Conservation (phyloP, 768 basidiomycete genomes). For the Naganishia kalamii region DNA sequence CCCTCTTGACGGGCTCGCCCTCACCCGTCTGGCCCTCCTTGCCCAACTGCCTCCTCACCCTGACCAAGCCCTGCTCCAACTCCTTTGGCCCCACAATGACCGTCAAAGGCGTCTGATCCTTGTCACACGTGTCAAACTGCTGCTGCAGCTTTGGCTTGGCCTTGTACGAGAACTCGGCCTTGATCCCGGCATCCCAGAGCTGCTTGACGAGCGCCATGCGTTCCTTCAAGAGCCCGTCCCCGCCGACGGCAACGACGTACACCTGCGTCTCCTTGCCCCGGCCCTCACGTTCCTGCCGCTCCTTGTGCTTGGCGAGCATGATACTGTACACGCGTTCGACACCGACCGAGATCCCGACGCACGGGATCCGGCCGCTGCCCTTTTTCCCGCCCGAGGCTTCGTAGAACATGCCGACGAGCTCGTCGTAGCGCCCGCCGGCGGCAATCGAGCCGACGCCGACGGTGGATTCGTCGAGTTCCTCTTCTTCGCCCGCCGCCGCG, state of each 20-base stretch:
- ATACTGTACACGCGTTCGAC: slow-evolving; percentile 89
- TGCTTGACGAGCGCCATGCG: slow-evolving; percentile 71
- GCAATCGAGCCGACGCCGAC: slow-evolving; percentile 98
- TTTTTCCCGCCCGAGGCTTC: slow-evolving; percentile 63
- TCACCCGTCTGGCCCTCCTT: slow-evolving; percentile 58
- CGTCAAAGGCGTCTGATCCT: slow-evolving; percentile 85
- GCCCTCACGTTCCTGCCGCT: slow-evolving; percentile 53
- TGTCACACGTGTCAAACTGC: slow-evolving; percentile 86
- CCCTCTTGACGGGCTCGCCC: slow-evolving; percentile 61
- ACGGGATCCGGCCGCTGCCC: slow-evolving; percentile 58
- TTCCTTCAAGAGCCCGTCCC: slow-evolving; percentile 75
- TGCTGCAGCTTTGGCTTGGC: slow-evolving; percentile 77
- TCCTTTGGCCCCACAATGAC: slow-evolving; percentile 86
- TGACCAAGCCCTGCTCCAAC: slow-evolving; percentile 71
- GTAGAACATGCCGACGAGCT: slow-evolving; percentile 80
- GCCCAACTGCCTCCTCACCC: slow-evolving; percentile 79
- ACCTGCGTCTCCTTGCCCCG: slow-evolving; percentile 87
- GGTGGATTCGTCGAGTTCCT: slow-evolving; percentile 84
- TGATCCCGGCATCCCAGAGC: slow-evolving; percentile 78
- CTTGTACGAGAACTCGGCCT: slow-evolving; percentile 89
- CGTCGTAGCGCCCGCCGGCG: slow-evolving; percentile 95
- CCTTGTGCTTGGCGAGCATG: slow-evolving; percentile 73
- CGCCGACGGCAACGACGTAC: slow-evolving; percentile 81
- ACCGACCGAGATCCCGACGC: slow-evolving; percentile 86
- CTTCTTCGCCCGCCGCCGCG: slow-evolving; percentile 54